Conservation (phyloP, 805 yeast genomes). For the Scheffersomyces ergatensis region DNA sequence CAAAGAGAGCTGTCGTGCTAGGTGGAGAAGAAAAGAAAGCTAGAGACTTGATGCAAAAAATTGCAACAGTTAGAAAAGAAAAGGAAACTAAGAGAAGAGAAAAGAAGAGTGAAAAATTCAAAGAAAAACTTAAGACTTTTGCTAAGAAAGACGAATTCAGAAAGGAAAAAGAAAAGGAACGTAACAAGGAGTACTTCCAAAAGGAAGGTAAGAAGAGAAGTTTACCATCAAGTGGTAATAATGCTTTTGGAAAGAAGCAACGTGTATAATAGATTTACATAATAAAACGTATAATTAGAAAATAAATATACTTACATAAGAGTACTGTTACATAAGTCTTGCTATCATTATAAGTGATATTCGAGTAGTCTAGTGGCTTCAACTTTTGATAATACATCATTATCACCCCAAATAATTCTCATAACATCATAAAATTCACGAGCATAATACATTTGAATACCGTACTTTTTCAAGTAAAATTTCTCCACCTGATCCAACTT, state of each 20-base stretch:
- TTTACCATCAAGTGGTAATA: conserved; percentile 29
- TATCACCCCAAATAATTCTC: conserved; percentile 64
- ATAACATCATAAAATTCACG: conserved; percentile 78
- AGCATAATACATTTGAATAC: conserved; percentile 61
- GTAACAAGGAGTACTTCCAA: conserved; percentile 83
- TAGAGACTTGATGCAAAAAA: conserved; percentile 81
- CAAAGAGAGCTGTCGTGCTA: conserved; percentile 89
- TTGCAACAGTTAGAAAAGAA: conserved; percentile 79
- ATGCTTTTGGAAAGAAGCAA: conserved; percentile 34
- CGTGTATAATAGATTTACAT: conserved; percentile 15
- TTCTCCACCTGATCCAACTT: conserved; percentile 40
- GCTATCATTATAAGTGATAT: conserved; percentile 27
- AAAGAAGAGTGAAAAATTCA: conserved; percentile 74
- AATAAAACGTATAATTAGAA: background rate
- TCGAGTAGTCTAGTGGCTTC: conserved; percentile 28
- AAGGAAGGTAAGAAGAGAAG: conserved; percentile 66
- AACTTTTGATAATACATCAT: conserved; percentile 28
- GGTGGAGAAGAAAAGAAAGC: conserved; percentile 94
- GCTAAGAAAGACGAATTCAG: conserved; percentile 73
- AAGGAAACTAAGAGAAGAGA: conserved; percentile 75
- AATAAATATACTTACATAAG: no score
- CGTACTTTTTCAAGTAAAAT: conserved; percentile 52
- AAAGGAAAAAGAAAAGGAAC: conserved; percentile 73
- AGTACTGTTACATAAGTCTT: no score
- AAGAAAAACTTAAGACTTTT: conserved; percentile 68